These are phyloP conservation scores for Hemileccinum rubropunctum DNA, from an alignment of 768 basidiomycete genomes.

Conservation along the genomic window DNA sequence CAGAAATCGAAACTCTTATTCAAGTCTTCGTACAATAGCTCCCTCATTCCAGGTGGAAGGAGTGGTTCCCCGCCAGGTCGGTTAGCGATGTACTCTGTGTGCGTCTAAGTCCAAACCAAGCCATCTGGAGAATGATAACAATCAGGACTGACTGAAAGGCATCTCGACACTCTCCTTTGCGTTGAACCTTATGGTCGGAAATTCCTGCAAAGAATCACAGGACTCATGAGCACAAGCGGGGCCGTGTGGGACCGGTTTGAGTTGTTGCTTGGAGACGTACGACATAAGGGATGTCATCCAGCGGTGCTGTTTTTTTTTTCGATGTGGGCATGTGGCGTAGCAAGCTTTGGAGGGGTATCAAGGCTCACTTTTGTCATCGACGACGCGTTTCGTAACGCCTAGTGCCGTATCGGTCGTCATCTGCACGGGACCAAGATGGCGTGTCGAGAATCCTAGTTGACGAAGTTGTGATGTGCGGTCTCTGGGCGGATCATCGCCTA, in stretches of 20 bases:
- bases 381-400: conserved; percentile 83
- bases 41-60: conserved; percentile 88
- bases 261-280: conserved; percentile 37
- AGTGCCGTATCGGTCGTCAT: conserved; percentile 99
- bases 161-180: conserved; percentile 91
- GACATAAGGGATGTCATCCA: conserved; percentile 71
- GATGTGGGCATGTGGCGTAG: no score
- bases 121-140: not conserved
- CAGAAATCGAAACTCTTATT: conserved; percentile 75
- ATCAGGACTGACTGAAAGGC: conserved; percentile 78
- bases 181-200: conserved; percentile 88
- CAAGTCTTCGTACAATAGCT: conserved; percentile 81
- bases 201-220: conserved; percentile 50
- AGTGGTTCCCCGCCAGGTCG: conserved; percentile 55
- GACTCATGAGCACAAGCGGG: not conserved
- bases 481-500: conserved; percentile 94
- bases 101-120: not conserved
- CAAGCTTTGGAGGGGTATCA: not conserved
- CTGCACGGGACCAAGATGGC: conserved; percentile 84
- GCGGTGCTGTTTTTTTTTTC: conserved; percentile 50
- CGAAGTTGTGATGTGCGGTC: conserved; percentile 91
- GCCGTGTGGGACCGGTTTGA: no score
- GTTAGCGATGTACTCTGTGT: conserved; percentile 48
- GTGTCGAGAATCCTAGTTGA: conserved; percentile 77
- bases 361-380: conserved; percentile 61